phyloP scores from a whole-genome alignment of 2,329 filamentous ascomycete species.

The Plectosphaerella cucumerina region DNA sequence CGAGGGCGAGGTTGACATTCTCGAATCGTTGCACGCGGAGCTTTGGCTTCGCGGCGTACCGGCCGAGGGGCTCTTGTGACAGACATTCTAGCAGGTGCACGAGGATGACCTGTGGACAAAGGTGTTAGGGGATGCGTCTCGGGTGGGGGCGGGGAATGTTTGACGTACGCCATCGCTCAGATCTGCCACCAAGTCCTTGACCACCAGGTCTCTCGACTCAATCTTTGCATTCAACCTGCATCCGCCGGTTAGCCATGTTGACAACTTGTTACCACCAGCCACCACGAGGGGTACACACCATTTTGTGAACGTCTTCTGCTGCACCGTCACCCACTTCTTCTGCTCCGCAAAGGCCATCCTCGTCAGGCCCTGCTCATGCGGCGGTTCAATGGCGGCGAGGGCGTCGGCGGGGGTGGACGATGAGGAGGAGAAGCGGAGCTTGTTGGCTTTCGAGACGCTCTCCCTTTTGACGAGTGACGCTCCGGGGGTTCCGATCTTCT shows the following conservation, averaged over 20 bases:
- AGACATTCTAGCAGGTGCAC: conserved; percentile 97
- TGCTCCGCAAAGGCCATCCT: conserved; percentile 63
- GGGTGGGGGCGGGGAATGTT: conserved; percentile 3
- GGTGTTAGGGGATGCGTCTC: conserved; percentile 12
- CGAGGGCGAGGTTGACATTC: conserved; percentile 92
- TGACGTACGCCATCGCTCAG: conserved; percentile 84
- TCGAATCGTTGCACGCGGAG: conserved; percentile 95
- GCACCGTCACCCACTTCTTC: conserved; percentile 71
- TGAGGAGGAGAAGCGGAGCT: conserved; percentile 28
- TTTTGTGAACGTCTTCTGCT: conserved; percentile 99
- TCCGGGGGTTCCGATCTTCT: conserved; percentile 37
- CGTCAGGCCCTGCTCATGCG: conserved; percentile 44
- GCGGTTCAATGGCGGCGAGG: conserved; percentile 40
- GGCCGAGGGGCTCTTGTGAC: conserved; percentile 87
- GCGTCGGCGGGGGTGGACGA: conserved; percentile 33
- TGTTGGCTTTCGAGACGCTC: conserved; percentile 16
- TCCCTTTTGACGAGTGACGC: conserved; percentile 22
- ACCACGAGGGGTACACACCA: conserved; percentile 52
- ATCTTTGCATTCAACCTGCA: conserved; percentile 93
- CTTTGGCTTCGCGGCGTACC: conserved; percentile 95
- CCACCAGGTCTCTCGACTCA: conserved; percentile 69
- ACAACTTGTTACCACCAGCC: conserved; percentile 43
- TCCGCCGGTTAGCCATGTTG: conserved; percentile 15
- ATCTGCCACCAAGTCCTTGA: conserved; percentile 84
- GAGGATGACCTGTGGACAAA: conserved; percentile 66